Percentiles rank a stretch among this genome's conserved stretches.
phyloP scores from a whole-genome alignment of 768 basidiomycete genomes.

The Lyophyllum atratum region DNA sequence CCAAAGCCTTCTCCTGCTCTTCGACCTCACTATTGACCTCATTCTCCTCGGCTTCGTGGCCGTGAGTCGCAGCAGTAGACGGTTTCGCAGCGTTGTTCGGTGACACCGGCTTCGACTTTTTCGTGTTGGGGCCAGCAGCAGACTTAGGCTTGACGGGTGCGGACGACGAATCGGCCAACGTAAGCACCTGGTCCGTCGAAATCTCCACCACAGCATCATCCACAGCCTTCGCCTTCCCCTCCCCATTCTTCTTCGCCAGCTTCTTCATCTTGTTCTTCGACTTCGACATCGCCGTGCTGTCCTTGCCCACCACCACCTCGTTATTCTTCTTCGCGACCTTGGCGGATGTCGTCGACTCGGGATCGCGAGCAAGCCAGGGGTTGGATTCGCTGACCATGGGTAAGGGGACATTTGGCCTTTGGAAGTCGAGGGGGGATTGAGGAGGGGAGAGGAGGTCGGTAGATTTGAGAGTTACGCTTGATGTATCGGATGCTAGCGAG shows the following conservation, averaged over 20 bases:
- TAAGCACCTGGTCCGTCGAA: conserved; percentile 53
- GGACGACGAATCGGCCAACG: conserved; percentile 25
- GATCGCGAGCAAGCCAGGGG: conserved; percentile 71
- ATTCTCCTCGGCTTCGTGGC: conserved; percentile 44
- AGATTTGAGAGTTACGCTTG: conserved; percentile 70
- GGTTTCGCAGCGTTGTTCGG: conserved; percentile 41
- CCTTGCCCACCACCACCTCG: conserved; percentile 69
- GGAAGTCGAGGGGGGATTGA: conserved; percentile 26
- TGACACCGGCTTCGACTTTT: conserved; percentile 30
- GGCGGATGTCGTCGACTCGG: conserved; percentile 23
- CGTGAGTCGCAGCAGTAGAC: conserved; percentile 47
- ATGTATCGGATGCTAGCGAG: conserved; percentile 53
- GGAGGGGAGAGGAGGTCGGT: conserved; percentile 48
- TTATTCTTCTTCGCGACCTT: conserved; percentile 72
- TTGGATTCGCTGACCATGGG: conserved; percentile 44
- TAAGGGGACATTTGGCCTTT: conserved; percentile 13
- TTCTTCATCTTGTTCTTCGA: conserved; percentile 79
- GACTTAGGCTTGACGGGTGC: conserved; percentile 20
- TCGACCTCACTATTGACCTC: conserved; percentile 70
- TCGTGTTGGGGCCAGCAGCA: conserved; percentile 21
- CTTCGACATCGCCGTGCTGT: conserved; percentile 60
- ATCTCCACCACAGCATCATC: conserved; percentile 87
- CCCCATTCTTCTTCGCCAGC: conserved; percentile 52
- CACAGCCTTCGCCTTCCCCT: conserved; percentile 56
- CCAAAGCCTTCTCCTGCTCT: conserved; percentile 57